Conservation (phyloP, 129 eudicot genomes). For the Rutidosis leptorrhynchoides region DNA sequence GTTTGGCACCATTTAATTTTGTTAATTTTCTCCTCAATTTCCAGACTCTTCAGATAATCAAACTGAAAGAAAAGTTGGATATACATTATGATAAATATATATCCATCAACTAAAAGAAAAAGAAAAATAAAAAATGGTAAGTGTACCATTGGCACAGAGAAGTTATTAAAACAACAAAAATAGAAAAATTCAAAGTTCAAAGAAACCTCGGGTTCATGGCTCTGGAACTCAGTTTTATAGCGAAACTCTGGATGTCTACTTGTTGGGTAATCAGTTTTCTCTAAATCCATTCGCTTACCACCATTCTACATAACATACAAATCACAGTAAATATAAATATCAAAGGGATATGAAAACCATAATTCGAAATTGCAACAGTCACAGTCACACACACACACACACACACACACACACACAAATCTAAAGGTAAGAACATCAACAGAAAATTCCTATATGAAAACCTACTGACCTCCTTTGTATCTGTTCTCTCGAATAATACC, state of each 20-base stretch:
- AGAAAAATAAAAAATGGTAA: neutral
- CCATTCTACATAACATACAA: conserved; percentile 50
- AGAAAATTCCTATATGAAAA: no score
- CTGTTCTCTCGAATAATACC: conserved; percentile 95
- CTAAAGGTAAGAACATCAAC: no score
- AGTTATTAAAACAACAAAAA: no score
- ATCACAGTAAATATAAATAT: conserved; percentile 12
- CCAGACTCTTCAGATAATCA: conserved; percentile 99
- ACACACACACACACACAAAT: no score
- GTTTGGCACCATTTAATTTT: conserved; percentile 98
- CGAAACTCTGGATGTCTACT: conserved; percentile 96
- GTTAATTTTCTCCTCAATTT: conserved; percentile 99
- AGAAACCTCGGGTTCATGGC: conserved; percentile 99
- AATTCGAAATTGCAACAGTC: conserved; percentile 8
- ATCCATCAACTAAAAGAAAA: conserved; percentile 14
- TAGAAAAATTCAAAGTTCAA: no score
- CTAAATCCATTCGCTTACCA: conserved; percentile 73
- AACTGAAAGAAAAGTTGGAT: conserved; percentile 54
- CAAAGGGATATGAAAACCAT: neutral
- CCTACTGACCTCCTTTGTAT: conserved; percentile 77
- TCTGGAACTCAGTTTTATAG: conserved; percentile 96
- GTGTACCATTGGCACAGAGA: neutral
- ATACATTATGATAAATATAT: conserved; percentile 18
- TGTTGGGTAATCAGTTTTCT: conserved; percentile 63
- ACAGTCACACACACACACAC: no score